phyloP scores from a whole-genome alignment of 2,329 filamentous ascomycete genomes.

The Coniochaeta ligniaria region DNA sequence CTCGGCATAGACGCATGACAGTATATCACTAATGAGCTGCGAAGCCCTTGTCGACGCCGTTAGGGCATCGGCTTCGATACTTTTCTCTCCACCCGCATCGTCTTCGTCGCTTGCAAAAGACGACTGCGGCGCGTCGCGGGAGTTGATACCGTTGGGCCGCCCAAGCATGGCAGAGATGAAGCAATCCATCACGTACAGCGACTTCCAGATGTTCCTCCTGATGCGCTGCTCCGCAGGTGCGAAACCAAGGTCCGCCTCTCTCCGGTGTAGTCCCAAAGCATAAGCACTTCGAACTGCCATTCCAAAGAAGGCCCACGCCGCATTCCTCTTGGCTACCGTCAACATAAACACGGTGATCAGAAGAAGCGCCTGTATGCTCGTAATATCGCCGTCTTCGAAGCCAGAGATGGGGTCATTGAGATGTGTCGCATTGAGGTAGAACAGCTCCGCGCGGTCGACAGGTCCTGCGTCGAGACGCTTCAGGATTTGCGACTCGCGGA shows the following conservation, averaged over 20 bases:
- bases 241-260: constrained; percentile 20
- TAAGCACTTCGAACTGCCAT: constrained; percentile 28
- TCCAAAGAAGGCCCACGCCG: constrained; percentile 30
- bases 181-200: constrained; percentile 22
- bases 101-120: constrained; percentile 6
- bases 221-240: constrained; percentile 13
- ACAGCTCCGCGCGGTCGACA: constrained; percentile 23
- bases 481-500: neutral
- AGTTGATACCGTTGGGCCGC: constrained; percentile 20
- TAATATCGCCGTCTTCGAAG: constrained; percentile 25
- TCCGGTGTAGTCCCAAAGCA: constrained; percentile 22
- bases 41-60: constrained; percentile 9
- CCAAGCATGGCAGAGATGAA: constrained; percentile 26
- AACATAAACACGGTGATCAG: constrained; percentile 29
- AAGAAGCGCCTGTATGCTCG: constrained; percentile 23
- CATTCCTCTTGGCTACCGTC: constrained; percentile 20
- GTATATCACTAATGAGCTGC: constrained; percentile 26
- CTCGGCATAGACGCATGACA: constrained; percentile 25
- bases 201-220: constrained; percentile 25
- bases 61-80: constrained; percentile 11
- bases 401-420: constrained; percentile 21
- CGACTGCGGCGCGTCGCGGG: constrained; percentile 15
- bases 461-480: neutral
- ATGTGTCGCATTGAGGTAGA: constrained; percentile 26
- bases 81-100: constrained; percentile 19